phyloP scores from a whole-genome alignment of 2,329 filamentous ascomycete genomes.

The Microcera coccophila region DNA sequence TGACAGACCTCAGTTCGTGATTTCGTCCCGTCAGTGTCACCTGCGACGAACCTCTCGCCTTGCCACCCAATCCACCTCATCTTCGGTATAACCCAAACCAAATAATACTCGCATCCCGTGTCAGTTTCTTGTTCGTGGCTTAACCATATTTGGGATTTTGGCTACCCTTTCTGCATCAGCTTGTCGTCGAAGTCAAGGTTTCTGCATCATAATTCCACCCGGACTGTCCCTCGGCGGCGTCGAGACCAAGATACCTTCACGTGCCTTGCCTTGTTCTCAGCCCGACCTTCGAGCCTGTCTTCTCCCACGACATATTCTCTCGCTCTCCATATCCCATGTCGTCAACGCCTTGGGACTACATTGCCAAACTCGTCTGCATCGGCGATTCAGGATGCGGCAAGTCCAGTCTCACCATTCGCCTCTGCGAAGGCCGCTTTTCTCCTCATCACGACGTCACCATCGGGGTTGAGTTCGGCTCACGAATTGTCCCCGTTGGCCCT shows the following conservation, averaged over 20 bases:
- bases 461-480: constrained; percentile 91
- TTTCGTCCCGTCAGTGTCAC: neutral
- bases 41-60: neutral
- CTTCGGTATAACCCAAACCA: neutral
- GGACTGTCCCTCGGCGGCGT: neutral
- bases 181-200: neutral
- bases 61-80: neutral
- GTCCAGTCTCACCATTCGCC: constrained; percentile 86
- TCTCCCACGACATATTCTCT: constrained; percentile 7
- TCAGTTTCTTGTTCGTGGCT: neutral
- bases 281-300: neutral
- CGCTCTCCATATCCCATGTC: constrained; percentile 43
- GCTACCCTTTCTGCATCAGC: neutral
- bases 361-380: constrained; percentile 96
- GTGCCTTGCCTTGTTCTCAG: constrained; percentile 1
- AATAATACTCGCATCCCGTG: no score
- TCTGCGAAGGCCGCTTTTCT: constrained; percentile 94
- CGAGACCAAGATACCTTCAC: neutral
- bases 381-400: constrained; percentile 96
- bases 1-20: neutral
- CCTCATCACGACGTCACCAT: constrained; percentile 96
- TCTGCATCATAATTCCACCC: neutral
- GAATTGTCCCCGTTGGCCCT: constrained; percentile 86
- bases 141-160: neutral
- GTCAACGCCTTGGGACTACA: constrained; percentile 87